Percentiles rank a stretch among this genome's conserved stretches.
These are phyloP conservation scores for Datura wrightii DNA, from an alignment of 257 asterid species.

Conservation along the genomic window DNA sequence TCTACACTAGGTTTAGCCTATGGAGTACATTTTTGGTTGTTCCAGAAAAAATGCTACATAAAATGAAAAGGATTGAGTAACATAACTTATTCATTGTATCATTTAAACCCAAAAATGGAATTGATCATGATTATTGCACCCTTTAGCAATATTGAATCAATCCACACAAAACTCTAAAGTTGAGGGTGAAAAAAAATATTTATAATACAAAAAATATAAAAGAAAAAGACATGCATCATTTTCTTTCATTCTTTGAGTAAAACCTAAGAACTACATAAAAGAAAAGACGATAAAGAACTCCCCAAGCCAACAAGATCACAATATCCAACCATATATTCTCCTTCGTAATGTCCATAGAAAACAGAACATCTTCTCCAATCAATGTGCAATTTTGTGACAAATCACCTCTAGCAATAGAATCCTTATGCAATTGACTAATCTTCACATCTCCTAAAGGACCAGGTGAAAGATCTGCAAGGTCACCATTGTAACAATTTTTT, in stretches of 20 bases:
- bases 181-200: neutral
- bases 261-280: slow-evolving; percentile 68
- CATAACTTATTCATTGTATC: neutral
- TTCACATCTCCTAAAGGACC: slow-evolving; percentile 79
- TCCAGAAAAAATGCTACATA: no score
- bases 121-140: neutral
- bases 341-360: slow-evolving; percentile 60
- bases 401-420: slow-evolving; percentile 35
- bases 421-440: slow-evolving; percentile 67
- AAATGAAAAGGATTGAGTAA: neutral
- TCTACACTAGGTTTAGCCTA: no score
- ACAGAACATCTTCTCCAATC: slow-evolving; percentile 78
- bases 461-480: slow-evolving; percentile 60
- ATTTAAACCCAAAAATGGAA: neutral
- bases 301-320: slow-evolving; percentile 68
- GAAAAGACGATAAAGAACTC: slow-evolving; percentile 63
- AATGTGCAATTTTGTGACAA: slow-evolving; percentile 49
- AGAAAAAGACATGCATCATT: slow-evolving; percentile 38
- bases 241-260: slow-evolving; percentile 66
- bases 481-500: slow-evolving; percentile 59
- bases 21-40: no score
- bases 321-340: slow-evolving; percentile 61
- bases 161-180: neutral
- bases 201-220: neutral
- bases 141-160: neutral